Percentiles rank a stretch among this genome's conserved stretches.
Evolutionary conservation across 768 basidiomycete genomes (phyloP).

Genomic region (Amanita rimosa): DNA sequence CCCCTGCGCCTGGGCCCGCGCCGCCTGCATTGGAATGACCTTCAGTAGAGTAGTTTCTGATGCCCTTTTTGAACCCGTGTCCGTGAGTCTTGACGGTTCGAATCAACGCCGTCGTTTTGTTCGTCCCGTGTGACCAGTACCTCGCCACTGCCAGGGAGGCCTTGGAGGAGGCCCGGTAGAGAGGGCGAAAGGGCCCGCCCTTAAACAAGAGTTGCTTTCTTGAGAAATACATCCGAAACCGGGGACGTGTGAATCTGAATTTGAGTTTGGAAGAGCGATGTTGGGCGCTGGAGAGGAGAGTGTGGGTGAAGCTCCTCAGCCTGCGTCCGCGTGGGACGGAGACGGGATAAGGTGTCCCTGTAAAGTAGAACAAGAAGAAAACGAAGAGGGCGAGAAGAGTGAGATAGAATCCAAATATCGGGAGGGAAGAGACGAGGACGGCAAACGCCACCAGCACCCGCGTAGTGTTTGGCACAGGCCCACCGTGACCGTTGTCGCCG

Average conservation of each 20-base stretch:
- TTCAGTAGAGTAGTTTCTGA: slow-evolving; percentile 9
- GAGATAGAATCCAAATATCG: slow-evolving; percentile 1
- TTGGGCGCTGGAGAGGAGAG: slow-evolving; percentile 1
- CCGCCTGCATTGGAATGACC: slow-evolving; percentile 1
- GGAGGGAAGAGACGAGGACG: background rate
- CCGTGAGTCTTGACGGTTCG: slow-evolving; percentile 28
- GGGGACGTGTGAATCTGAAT: slow-evolving; percentile 1
- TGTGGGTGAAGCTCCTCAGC: background rate
- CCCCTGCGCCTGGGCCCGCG: slow-evolving; percentile 12
- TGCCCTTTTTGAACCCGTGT: slow-evolving; percentile 20
- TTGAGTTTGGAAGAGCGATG: background rate
- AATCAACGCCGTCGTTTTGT: slow-evolving; percentile 38
- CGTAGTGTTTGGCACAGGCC: background rate
- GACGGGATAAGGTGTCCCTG: background rate
- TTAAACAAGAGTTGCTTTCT: slow-evolving; percentile 39
- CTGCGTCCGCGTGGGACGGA: background rate
- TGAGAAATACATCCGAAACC: slow-evolving; percentile 33
- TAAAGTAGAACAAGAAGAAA: background rate
- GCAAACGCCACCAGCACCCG: background rate
- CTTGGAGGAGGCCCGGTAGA: slow-evolving; percentile 37
- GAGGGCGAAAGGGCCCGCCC: slow-evolving; percentile 27
- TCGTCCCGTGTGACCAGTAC: slow-evolving; percentile 43
- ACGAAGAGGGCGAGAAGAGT: background rate
- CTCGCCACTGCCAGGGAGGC: slow-evolving; percentile 28
- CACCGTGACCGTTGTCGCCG: no score